Evolutionary conservation across 768 basidiomycete genomes (phyloP).

Genomic region (Chalciporus piperatus): DNA sequence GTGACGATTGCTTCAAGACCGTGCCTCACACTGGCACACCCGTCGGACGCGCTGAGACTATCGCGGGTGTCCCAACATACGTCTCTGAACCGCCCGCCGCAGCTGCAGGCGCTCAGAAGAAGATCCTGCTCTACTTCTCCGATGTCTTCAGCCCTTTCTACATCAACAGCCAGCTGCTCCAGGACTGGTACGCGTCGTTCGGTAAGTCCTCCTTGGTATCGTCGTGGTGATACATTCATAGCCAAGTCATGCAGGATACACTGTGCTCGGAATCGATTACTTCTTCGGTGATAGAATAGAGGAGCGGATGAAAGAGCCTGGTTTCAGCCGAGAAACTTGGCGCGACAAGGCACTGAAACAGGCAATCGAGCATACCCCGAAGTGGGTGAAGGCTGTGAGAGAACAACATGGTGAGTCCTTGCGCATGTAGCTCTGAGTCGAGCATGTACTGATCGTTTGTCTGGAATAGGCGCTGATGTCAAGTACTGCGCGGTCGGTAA

Average conservation of each 20-base stretch:
- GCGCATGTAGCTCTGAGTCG: slow-evolving; percentile 3
- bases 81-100: slow-evolving; percentile 43
- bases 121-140: slow-evolving; percentile 54
- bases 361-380: slow-evolving; percentile 41
- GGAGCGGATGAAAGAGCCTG: slow-evolving; percentile 36
- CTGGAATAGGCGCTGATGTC: slow-evolving; percentile 24
- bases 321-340: slow-evolving; percentile 44
- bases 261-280: slow-evolving; percentile 60
- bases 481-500: slow-evolving; percentile 47
- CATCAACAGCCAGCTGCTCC: slow-evolving; percentile 55
- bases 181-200: slow-evolving; percentile 61
- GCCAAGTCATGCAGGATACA: slow-evolving; percentile 43
- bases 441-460: background rate
- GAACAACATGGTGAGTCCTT: slow-evolving; percentile 42
- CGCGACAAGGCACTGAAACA: slow-evolving; percentile 31
- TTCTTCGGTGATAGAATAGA: slow-evolving; percentile 58
- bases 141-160: slow-evolving; percentile 62
- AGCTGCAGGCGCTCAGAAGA: slow-evolving; percentile 26
- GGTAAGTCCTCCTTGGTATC: slow-evolving; percentile 35
- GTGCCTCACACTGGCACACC: slow-evolving; percentile 53
- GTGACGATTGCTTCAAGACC: slow-evolving; percentile 51
- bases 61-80: slow-evolving; percentile 49
- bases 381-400: slow-evolving; percentile 52
- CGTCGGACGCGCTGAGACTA: slow-evolving; percentile 33
- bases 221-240: background rate